Percentiles rank a stretch among this genome's conserved stretches.
These are phyloP conservation scores for Claviceps capensis DNA, from an alignment of 2,329 filamentous ascomycete genomes.

Conservation along the genomic window DNA sequence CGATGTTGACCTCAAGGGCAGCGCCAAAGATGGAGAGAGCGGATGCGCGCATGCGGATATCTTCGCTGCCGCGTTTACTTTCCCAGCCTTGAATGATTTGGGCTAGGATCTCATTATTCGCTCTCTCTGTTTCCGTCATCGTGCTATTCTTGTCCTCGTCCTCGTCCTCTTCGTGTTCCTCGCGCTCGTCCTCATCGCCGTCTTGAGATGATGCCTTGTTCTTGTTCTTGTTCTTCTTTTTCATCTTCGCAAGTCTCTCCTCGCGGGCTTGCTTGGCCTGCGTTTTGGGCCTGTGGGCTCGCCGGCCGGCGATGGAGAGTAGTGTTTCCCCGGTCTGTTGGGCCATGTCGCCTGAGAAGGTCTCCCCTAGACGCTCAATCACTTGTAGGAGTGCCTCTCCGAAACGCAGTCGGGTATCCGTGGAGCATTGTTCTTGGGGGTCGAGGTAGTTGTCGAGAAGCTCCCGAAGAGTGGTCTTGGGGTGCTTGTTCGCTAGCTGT, in stretches of 20 bases:
- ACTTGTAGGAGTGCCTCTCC: conserved; percentile 55
- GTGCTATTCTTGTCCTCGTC: conserved; percentile 23
- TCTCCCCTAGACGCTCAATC: conserved; percentile 44
- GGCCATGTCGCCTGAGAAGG: conserved; percentile 40
- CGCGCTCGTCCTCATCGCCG: too few relatives aligned
- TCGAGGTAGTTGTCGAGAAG: conserved; percentile 57
- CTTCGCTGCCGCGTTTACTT: conserved; percentile 50
- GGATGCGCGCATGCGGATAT: conserved; percentile 55
- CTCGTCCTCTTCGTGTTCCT: conserved; percentile 22
- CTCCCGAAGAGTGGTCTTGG: conserved; percentile 46
- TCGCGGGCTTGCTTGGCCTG: conserved; percentile 39
- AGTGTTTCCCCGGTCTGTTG: conserved; percentile 40
- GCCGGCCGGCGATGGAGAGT: conserved; percentile 50
- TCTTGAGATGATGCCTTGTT: conserved; percentile 18
- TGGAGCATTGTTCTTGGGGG: conserved; percentile 37
- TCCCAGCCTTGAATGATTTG: conserved; percentile 56
- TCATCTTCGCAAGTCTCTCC: conserved; percentile 32
- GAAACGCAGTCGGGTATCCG: conserved; percentile 53
- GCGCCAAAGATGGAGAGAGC: conserved; percentile 51
- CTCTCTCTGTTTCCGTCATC: conserved; percentile 27
- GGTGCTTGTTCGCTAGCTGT: conserved; percentile 46
- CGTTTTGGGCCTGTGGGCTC: conserved; percentile 46
- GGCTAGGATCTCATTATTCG: conserved; percentile 35
- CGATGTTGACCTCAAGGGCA: conserved; percentile 46
- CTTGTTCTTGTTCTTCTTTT: conserved; percentile 22